Percentiles rank a stretch among this genome's conserved stretches.
Conservation (phyloP, 2,329 filamentous ascomycete species). For the Pezicula carpinea region DNA sequence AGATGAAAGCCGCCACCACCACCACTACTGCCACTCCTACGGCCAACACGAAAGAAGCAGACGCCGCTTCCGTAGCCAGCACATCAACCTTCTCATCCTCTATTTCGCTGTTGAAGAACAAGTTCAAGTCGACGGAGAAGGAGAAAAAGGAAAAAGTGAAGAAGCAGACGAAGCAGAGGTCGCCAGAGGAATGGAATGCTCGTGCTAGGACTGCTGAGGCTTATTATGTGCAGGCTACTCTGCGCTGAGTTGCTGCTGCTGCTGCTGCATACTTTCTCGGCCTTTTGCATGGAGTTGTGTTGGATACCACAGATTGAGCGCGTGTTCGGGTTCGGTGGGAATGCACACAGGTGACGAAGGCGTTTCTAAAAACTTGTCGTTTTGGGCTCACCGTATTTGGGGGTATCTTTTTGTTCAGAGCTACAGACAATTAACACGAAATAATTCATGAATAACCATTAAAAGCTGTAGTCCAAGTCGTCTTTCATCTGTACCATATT, state of each 20-base stretch:
- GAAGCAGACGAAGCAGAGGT: neutral
- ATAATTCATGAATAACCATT: conserved; percentile 15
- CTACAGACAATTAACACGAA: neutral
- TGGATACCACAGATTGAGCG: too few species aligned
- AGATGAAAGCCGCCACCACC: conserved; percentile 7
- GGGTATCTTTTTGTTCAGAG: conserved; percentile 1
- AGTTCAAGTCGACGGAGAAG: conserved; percentile 7
- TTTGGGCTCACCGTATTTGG: conserved; percentile 2
- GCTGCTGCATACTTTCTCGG: neutral
- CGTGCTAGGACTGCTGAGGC: conserved; percentile 19
- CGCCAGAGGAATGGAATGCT: conserved; percentile 6
- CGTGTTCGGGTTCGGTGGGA: too few species aligned
- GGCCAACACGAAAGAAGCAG: conserved; percentile 7
- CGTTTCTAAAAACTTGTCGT: neutral
- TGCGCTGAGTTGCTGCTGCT: conserved; percentile 4
- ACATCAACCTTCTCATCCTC: conserved; percentile 22
- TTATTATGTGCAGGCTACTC: conserved; percentile 14
- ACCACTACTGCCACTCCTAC: conserved; percentile 3
- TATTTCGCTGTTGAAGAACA: conserved; percentile 18
- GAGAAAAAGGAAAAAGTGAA: conserved; percentile 7
- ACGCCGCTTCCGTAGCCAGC: conserved; percentile 20
- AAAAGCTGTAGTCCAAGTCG: conserved; percentile 60
- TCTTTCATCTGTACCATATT: conserved; percentile 62
- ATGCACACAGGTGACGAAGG: too few species aligned
- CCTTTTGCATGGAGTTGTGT: too few species aligned